These are phyloP conservation scores for Penicillium digitatum DNA, from an alignment of 2,329 filamentous ascomycete genomes.

Conservation along the genomic window DNA sequence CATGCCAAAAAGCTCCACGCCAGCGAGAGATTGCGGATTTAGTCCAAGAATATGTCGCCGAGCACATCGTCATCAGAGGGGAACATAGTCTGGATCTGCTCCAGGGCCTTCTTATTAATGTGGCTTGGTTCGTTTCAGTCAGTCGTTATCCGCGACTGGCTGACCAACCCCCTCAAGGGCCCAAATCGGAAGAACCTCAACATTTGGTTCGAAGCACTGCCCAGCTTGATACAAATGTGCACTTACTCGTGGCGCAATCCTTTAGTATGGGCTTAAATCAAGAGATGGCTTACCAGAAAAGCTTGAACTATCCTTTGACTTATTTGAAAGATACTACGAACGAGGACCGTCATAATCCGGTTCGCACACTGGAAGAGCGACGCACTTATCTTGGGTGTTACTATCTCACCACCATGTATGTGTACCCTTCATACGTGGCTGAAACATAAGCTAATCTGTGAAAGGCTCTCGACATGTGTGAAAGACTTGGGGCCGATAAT, in stretches of 20 bases:
- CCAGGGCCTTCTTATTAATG: conserved; percentile 46
- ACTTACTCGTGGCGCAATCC: conserved; percentile 48
- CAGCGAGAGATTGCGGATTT: conserved; percentile 14
- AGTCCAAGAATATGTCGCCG: conserved; percentile 36
- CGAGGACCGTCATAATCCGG: conserved; percentile 27
- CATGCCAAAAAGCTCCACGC: conserved; percentile 11
- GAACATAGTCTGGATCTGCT: conserved; percentile 45
- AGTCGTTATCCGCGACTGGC: not conserved
- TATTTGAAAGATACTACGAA: conserved; percentile 9
- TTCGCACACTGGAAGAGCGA: conserved; percentile 51
- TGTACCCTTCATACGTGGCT: not conserved
- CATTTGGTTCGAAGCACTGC: conserved; percentile 16
- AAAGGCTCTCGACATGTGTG: conserved; percentile 31
- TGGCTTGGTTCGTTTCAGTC: conserved; percentile 43
- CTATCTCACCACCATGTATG: conserved; percentile 54
- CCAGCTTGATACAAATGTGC: conserved; percentile 51
- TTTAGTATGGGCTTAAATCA: conserved; percentile 47
- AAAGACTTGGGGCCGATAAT: conserved; percentile 49
- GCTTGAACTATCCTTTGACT: conserved; percentile 7
- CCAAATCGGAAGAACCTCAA: conserved; percentile 2
- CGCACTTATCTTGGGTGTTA: conserved; percentile 53
- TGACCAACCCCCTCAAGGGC: not conserved
- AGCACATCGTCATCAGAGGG: conserved; percentile 43
- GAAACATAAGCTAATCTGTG: not conserved
- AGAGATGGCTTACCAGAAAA: conserved; percentile 5